Base-by-base conservation (phyloP, 2,329 filamentous ascomycete species). In the Septoria linicola region DNA sequence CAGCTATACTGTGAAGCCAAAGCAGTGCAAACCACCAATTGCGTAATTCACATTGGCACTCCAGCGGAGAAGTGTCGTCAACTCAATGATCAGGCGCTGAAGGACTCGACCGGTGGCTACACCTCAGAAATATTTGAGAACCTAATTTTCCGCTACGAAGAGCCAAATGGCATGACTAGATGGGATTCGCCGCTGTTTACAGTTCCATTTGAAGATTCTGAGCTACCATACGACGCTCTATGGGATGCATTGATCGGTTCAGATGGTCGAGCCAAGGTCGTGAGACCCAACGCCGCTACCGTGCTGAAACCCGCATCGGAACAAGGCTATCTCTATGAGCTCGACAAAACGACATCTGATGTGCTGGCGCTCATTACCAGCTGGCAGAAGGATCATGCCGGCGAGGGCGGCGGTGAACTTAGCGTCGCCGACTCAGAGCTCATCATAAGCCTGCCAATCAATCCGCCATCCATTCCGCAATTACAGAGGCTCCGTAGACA, bases 111-210 rank as follows among this genome's bases (percentile, higher is more conserved):
- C 17, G 59, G 17, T 51, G 32, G 39, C 39, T 84, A 84, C 60
- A 73, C 74, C 0, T 65, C 77, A 4, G 77, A 80, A 13, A 85
- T 88, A 66, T 89, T 88, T 76, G 86, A 90, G 58, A 89, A 90
- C 61, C 77, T 91, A 8, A 81, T 89, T 27, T 92, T 89, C 66
- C 78, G 88, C 48, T 91, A 91, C 66, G 88, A 95, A 70, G 88
- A 95, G 70, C 88, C 89, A 11, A 93, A 92, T 66, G 81, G 84
- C 17, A 91, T 92, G 87, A 85, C 80, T 2, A 76, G 88, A 36
- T 95, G 89, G 89, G 88, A 95, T 67, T 87, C 84, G 48, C 88
- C 89, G 1, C 77, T 93, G 2, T 93, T 92, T 70, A 86, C 86
- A 3, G 77, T 93, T 0, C 78, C 89, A 8, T 88, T 85, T 77